phyloP scores from a whole-genome alignment of 2,329 filamentous ascomycete species.

The Drechslerella coelobrocha region DNA sequence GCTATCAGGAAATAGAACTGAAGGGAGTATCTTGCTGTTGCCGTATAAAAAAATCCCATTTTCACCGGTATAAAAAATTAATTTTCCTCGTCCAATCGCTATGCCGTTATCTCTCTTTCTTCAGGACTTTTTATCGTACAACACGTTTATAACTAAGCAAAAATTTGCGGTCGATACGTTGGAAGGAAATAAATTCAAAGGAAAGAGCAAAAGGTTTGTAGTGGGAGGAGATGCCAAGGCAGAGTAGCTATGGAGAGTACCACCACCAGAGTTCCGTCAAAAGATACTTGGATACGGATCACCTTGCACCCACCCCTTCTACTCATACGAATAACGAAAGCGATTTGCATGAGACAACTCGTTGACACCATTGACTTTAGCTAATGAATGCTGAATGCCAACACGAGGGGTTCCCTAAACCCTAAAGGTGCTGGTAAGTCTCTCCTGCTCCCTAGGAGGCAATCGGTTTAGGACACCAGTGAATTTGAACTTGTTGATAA shows the following conservation, averaged over 20 bases:
- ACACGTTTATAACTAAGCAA: conserved; percentile 40
- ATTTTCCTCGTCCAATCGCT: conserved; percentile 44
- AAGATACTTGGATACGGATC: too few relatives aligned
- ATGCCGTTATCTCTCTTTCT: conserved; percentile 48
- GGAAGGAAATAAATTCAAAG: background rate
- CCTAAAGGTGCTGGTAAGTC: conserved; percentile 15
- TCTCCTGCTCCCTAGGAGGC: conserved; percentile 16
- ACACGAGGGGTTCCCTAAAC: conserved; percentile 14
- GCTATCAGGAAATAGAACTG: background rate
- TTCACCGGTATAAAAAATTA: conserved; percentile 41
- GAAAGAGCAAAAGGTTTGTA: background rate
- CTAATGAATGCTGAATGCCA: background rate
- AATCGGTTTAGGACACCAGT: conserved; percentile 7
- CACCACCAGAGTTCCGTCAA: too few relatives aligned
- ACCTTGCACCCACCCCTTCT: too few relatives aligned
- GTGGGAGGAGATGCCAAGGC: too few relatives aligned
- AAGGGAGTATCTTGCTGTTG: conserved; percentile 50
- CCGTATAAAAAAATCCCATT: conserved; percentile 50
- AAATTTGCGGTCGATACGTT: conserved; percentile 15
- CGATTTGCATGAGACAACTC: too few relatives aligned
- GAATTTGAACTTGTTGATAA: conserved; percentile 36
- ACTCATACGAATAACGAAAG: too few relatives aligned
- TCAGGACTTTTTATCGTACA: conserved; percentile 52
- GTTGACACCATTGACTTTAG: background rate
- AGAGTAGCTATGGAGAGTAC: too few relatives aligned